Percentiles rank a stretch among this genome's conserved stretches.
These are phyloP conservation scores for Zea luxurians DNA, from an alignment of 176 grass and related monocot species.

Conservation along the genomic window DNA sequence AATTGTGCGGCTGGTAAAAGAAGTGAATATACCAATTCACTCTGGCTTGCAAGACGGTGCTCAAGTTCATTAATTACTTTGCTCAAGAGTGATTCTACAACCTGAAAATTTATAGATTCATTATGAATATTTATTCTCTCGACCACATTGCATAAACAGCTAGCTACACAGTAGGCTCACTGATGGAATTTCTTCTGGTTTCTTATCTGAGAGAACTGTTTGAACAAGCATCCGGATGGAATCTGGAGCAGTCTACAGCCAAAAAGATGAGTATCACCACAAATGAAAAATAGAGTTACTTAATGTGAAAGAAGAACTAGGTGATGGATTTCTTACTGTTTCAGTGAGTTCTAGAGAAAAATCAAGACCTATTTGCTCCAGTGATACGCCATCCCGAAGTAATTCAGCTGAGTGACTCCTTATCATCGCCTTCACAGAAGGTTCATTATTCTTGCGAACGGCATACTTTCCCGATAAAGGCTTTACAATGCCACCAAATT, in stretches of 20 bases:
- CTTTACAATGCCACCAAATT: constrained; percentile 58
- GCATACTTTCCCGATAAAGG: constrained; percentile 51
- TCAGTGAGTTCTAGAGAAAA: constrained; percentile 58
- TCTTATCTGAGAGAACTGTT: constrained; percentile 71
- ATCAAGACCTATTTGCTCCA: constrained; percentile 59
- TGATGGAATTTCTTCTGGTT: constrained; percentile 81
- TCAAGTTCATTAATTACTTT: constrained; percentile 88
- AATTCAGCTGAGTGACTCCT: constrained; percentile 69
- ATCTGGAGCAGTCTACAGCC: constrained; percentile 60
- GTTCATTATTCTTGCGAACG: constrained; percentile 74
- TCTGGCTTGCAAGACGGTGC: constrained; percentile 52
- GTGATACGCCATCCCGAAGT: constrained; percentile 46
- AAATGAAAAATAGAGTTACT: not conserved
- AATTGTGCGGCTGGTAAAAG: not conserved
- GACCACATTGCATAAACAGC: constrained; percentile 19
- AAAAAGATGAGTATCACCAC: constrained; percentile 32
- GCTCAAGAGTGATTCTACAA: constrained; percentile 75
- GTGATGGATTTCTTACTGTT: constrained; percentile 54
- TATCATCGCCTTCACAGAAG: constrained; percentile 61
- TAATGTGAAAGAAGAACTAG: constrained; percentile 11
- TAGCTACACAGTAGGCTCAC: constrained; percentile 44
- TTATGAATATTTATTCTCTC: constrained; percentile 23
- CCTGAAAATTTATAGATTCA: constrained; percentile 44
- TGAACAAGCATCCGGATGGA: constrained; percentile 72
- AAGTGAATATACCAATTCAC: constrained; percentile 57